Evolutionary conservation across 2,329 filamentous ascomycete genomes (phyloP), one percentile per base, ranked within the genome.

Genomic region (Aureobasidium sp.): DNA sequence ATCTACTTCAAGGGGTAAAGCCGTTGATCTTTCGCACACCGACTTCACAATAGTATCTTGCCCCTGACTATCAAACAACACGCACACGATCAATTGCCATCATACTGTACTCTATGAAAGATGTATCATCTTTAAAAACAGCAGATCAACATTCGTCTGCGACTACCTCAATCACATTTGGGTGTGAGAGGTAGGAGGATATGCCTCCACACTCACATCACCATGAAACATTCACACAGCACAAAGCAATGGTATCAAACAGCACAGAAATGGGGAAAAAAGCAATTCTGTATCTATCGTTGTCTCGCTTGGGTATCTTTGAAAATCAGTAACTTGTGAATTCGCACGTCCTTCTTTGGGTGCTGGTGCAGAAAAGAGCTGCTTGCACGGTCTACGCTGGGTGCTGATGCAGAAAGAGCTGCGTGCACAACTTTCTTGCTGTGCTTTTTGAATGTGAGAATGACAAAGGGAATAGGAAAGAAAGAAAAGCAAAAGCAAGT

Each of bases 1-100:
- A 33, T 59, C 42, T 42, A 47, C 42, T 38, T 13, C 11, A 45
- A 43, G 54, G 55, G 55, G 38, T 59, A 33, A 59, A 59, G 27
- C 55, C 55, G 55, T 59, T 59, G 40, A 20, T 20, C 20, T 36
- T 36, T 25, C n/a, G 9, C 8, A 33, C 27, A 59, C 23, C 55
- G 42, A 47, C 29, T 59, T 15, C 13, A 36, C 3, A 47, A 42
- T 25, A 18, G 27, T 29, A 47, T 7, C 1, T 5, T 20, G 27
- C 55, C 55, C 55, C 55, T 59, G 38, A 58, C 54, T n/a, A n/a
- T 38, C 38, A 58, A 33, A 18, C 10, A 16, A 5, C 51, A 36
- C 25, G 51, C 51, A 40, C 15, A 38, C 13, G 11, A 23, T 13
- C 16, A 6, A 15, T 18, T 7, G 31, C 16, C 48, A 33, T 25